These are phyloP conservation scores for Starmerella vitae DNA, from an alignment of 805 yeast species.

Conservation along the genomic window DNA sequence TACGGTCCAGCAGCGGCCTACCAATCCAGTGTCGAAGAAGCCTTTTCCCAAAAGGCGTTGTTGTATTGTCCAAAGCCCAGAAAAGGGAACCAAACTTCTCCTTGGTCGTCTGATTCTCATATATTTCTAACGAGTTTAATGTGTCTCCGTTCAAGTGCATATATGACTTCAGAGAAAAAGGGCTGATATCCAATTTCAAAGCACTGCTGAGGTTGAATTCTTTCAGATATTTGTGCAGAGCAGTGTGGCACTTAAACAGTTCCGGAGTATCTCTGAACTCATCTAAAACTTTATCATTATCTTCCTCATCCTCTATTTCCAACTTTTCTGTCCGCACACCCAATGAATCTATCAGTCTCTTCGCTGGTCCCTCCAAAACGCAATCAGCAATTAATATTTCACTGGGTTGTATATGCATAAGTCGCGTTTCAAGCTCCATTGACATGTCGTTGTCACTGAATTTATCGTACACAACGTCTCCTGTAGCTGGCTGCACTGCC, in stretches of 20 bases:
- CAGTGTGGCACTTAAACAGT: conserved; percentile 17
- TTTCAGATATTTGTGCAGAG: conserved; percentile 38
- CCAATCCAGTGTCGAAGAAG: conserved; percentile 58
- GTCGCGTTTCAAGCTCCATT: conserved; percentile 58
- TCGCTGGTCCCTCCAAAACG: conserved; percentile 3
- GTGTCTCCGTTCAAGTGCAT: conserved; percentile 54
- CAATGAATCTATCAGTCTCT: conserved; percentile 6
- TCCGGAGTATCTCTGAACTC: neutral
- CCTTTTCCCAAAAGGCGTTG: conserved; percentile 63
- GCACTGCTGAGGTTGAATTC: conserved; percentile 48
- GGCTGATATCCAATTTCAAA: conserved; percentile 37
- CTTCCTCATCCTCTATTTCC: neutral
- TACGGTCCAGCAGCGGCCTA: conserved; percentile 48
- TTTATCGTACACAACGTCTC: conserved; percentile 58
- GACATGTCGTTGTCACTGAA: conserved; percentile 48
- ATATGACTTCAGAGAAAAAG: conserved; percentile 36
- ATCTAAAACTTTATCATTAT: no score
- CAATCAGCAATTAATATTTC: conserved; percentile 47
- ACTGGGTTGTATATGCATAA: conserved; percentile 60
- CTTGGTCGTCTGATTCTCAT: conserved; percentile 46
- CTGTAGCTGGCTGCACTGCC: conserved; percentile 58
- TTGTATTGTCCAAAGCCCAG: conserved; percentile 71
- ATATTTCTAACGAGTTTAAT: conserved; percentile 59
- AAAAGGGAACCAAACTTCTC: conserved; percentile 53
- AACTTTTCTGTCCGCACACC: conserved; percentile 15